Conservation (phyloP, 2,329 filamentous ascomycete species). For the Penicillium crustosum region DNA sequence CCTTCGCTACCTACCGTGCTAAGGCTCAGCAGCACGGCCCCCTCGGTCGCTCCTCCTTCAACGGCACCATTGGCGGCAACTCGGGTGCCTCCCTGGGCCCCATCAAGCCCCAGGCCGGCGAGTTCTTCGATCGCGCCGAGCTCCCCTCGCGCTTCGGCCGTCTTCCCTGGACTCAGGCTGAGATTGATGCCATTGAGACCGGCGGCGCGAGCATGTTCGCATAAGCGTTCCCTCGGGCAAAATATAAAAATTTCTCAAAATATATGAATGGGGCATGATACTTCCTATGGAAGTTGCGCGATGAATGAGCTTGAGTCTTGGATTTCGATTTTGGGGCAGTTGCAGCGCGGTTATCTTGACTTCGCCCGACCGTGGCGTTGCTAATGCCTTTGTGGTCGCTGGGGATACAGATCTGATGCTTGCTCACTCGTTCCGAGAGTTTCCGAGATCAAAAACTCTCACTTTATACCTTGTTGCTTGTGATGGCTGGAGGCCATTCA, state of each 20-base stretch:
- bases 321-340: constrained; percentile 8
- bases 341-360: constrained; percentile 6
- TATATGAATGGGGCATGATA: constrained; percentile 25
- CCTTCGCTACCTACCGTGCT: constrained; percentile 62
- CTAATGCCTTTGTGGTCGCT: neutral
- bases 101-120: constrained; percentile 67
- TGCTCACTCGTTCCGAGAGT: constrained; percentile 4
- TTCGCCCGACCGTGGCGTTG: constrained; percentile 10
- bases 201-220: constrained; percentile 73
- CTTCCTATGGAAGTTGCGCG: constrained; percentile 20
- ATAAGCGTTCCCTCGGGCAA: constrained; percentile 29
- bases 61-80: constrained; percentile 55
- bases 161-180: constrained; percentile 68
- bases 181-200: constrained; percentile 95
- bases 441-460: constrained; percentile 1
- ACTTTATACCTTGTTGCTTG: constrained; percentile 8
- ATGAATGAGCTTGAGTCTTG: constrained; percentile 5
- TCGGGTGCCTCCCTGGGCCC: constrained; percentile 71
- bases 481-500: neutral
- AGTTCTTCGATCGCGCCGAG: constrained; percentile 86
- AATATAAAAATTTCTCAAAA: constrained; percentile 6
- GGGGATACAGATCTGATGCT: neutral
- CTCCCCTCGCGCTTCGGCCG: constrained; percentile 82
- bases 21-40: constrained; percentile 66
- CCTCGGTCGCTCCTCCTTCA: constrained; percentile 45